A percentile compares a stretch with the other conserved stretches of the same genome.
Conservation (phyloP, 2,329 filamentous ascomycete genomes). For the Stemphylium beticola region DNA sequence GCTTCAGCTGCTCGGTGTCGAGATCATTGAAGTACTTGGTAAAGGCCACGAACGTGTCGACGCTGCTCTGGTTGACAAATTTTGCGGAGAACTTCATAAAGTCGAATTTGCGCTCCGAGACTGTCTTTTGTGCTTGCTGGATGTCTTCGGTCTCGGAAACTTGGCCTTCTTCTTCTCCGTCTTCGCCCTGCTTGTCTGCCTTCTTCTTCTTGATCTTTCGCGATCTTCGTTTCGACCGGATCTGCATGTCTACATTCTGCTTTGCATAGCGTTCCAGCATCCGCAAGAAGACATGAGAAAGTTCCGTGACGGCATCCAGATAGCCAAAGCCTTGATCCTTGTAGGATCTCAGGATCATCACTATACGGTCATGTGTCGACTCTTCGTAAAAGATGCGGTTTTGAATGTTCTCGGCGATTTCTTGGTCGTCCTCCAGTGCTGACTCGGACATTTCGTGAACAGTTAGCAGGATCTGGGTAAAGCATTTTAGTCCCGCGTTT, state of each 20-base stretch:
- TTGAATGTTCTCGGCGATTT: conserved; percentile 96
- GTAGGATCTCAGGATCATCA: conserved; percentile 81
- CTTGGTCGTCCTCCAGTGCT: conserved; percentile 87
- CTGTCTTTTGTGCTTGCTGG: conserved; percentile 70
- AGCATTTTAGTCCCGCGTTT: conserved; percentile 88
- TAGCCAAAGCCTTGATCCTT: conserved; percentile 95
- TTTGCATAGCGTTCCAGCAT: conserved; percentile 94
- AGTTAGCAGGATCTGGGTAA: conserved; percentile 90
- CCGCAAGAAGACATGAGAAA: conserved; percentile 87
- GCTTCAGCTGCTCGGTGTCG: conserved; percentile 79
- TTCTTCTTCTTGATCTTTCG: conserved; percentile 73
- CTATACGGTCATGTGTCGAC: conserved; percentile 85
- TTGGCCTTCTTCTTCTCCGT: conserved; percentile 63
- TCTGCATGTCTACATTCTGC: conserved; percentile 90
- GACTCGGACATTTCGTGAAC: conserved; percentile 92
- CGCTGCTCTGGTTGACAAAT: conserved; percentile 82
- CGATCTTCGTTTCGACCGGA: conserved; percentile 78
- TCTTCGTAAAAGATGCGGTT: conserved; percentile 99
- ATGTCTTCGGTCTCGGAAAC: conserved; percentile 70
- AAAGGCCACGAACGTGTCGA: conserved; percentile 87
- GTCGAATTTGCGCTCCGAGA: conserved; percentile 89
- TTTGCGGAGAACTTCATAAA: conserved; percentile 82
- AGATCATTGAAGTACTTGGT: conserved; percentile 82
- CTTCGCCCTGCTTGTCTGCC: conserved; percentile 55
- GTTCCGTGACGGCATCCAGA: conserved; percentile 87